Conservation (phyloP, 2,329 filamentous ascomycete species). For the Venturia carpophila region DNA sequence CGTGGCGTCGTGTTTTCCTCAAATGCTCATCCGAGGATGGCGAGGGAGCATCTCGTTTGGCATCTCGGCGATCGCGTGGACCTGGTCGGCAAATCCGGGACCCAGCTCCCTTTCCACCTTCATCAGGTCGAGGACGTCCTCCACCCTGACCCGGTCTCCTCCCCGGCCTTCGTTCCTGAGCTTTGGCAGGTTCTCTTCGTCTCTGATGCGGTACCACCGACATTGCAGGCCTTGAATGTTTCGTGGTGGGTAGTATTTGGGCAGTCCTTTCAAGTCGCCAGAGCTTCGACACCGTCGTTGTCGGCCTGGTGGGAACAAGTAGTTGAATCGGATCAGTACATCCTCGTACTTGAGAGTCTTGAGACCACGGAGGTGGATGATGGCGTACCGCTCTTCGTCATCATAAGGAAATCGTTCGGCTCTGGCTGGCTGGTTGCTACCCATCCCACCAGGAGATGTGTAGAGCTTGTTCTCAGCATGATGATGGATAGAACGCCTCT, state of each 20-base stretch:
- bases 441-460: not conserved
- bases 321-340: conserved; percentile 10
- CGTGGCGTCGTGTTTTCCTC: not conserved
- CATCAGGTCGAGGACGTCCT: conserved; percentile 9
- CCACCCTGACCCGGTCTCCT: not conserved
- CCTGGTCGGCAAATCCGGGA: not conserved
- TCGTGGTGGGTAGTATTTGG: conserved; percentile 7
- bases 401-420: conserved; percentile 17
- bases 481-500: conserved; percentile 11
- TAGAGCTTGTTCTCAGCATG: conserved; percentile 11
- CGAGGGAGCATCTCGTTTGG: not conserved
- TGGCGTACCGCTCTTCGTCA: conserved; percentile 16
- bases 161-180: conserved; percentile 1
- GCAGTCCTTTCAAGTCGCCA: conserved; percentile 9
- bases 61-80: not conserved
- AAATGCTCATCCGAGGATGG: not conserved
- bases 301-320: conserved; percentile 13
- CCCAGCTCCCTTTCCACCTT: not conserved
- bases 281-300: conserved; percentile 3
- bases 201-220: conserved; percentile 17
- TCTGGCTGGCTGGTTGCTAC: not conserved
- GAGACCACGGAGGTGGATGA: conserved; percentile 14
- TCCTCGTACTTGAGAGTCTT: conserved; percentile 12
- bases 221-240: conserved; percentile 18
- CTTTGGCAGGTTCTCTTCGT: conserved; percentile 9